Conservation (phyloP, 1,284 basidiomycete genomes). For the Microstroma glucosiphilum region DNA sequence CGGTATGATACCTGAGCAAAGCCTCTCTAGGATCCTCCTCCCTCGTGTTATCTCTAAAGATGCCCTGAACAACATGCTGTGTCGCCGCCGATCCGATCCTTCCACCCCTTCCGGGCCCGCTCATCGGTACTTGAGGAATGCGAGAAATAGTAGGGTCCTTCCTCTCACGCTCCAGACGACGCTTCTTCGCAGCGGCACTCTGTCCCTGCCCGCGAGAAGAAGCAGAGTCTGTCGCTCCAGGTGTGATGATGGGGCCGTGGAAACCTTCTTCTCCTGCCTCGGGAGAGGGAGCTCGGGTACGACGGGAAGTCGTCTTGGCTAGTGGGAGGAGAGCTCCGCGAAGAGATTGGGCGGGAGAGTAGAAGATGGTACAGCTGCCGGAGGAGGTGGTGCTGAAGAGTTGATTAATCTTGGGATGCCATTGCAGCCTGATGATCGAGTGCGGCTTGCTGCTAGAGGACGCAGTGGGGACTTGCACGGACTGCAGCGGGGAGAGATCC, state of each 20-base stretch:
- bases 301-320: conserved; percentile 47
- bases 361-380: conserved; percentile 79
- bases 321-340: conserved; percentile 86
- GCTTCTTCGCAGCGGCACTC: conserved; percentile 59
- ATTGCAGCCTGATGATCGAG: conserved; percentile 23
- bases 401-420: conserved; percentile 37
- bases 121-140: conserved; percentile 69
- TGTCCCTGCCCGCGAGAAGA: conserved; percentile 15
- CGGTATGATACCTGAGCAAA: conserved; percentile 68
- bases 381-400: conserved; percentile 32
- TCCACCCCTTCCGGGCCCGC: conserved; percentile 83
- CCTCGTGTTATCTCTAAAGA: conserved; percentile 57
- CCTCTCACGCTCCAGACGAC: conserved; percentile 80
- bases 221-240: conserved; percentile 51
- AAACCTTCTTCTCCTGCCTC: conserved; percentile 39
- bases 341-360: conserved; percentile 76
- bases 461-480: conserved; percentile 1
- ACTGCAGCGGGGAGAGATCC: conserved; percentile 15
- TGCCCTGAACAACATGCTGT: conserved; percentile 84
- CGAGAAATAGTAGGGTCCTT: conserved; percentile 59
- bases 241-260: conserved; percentile 24
- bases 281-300: conserved; percentile 44
- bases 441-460: neutral
- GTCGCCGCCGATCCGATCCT: conserved; percentile 90
- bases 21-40: conserved; percentile 79